Percentiles rank a stretch among this genome's conserved stretches.
Conservation (phyloP, 306 rosid species). For the Begonia masoniana region DNA sequence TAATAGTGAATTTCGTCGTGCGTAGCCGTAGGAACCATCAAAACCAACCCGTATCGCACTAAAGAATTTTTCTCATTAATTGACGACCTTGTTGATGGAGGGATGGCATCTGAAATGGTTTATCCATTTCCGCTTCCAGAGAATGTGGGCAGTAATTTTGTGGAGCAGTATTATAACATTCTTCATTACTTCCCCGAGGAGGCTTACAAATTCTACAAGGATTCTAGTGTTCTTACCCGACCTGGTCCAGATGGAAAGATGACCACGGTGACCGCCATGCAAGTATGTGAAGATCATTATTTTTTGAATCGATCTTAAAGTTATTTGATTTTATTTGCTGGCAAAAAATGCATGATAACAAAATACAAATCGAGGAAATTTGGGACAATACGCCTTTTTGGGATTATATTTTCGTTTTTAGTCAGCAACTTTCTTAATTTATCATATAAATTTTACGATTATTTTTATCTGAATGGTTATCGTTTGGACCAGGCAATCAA, state of each 20-base stretch:
- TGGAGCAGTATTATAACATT: constrained; percentile 59
- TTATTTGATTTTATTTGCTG: neutral
- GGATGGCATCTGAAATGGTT: constrained; percentile 40
- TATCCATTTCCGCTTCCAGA: constrained; percentile 14
- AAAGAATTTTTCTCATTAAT: neutral
- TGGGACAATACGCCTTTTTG: no score
- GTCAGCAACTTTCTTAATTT: no score
- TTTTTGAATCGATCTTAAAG: neutral
- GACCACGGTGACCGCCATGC: constrained; percentile 66
- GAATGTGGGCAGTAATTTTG: constrained; percentile 45
- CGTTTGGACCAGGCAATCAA: constrained; percentile 41
- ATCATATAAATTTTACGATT: no score
- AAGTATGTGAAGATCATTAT: constrained; percentile 29
- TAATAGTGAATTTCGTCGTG: no score
- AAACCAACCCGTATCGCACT: no score
- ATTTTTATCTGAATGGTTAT: neutral
- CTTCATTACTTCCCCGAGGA: constrained; percentile 64
- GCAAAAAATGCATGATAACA: neutral
- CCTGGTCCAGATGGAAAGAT: constrained; percentile 55
- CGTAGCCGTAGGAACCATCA: no score
- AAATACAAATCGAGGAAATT: neutral
- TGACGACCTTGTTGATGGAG: constrained; percentile 13
- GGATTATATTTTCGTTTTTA: no score
- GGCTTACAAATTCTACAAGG: constrained; percentile 60
- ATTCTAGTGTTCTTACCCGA: constrained; percentile 59